A percentile compares a stretch with the other conserved stretches of the same genome.
Evolutionary conservation across 345 rosid genomes (phyloP).

Genomic region (Eucalyptus cloeziana): DNA sequence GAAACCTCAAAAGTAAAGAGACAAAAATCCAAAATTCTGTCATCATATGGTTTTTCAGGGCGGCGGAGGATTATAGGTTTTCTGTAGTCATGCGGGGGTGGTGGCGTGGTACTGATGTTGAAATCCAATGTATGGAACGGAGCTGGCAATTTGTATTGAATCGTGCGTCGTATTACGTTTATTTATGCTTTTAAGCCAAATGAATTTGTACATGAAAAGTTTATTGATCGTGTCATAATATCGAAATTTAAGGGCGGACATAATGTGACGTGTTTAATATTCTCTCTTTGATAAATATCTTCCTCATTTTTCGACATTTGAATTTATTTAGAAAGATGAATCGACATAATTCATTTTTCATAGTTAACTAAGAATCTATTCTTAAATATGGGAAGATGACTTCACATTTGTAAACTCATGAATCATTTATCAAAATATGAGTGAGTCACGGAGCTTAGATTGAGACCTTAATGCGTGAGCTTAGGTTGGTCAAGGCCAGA

Average conservation of each 20-base stretch:
- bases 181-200: not conserved
- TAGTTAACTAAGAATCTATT: not conserved
- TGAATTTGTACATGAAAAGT: not conserved
- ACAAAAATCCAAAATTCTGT: not conserved
- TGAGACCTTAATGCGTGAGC: fast-evolving
- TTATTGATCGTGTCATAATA: not conserved
- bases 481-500: not conserved
- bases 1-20: not conserved
- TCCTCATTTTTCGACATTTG: fast-evolving
- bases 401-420: fast-evolving
- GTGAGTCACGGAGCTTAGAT: fast-evolving
- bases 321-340: not conserved
- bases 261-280: fast-evolving
- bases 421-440: not conserved
- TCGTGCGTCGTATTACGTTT: not conserved
- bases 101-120: not conserved
- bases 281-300: fast-evolving
- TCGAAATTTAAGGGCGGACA: not conserved
- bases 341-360: not conserved
- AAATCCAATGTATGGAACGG: not conserved
- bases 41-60: not conserved
- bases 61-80: not conserved
- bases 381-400: not conserved
- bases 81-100: not conserved
- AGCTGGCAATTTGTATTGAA: not conserved